Evolutionary conservation across 2,329 filamentous ascomycete genomes (phyloP).

Genomic region (Penicillium sp.): DNA sequence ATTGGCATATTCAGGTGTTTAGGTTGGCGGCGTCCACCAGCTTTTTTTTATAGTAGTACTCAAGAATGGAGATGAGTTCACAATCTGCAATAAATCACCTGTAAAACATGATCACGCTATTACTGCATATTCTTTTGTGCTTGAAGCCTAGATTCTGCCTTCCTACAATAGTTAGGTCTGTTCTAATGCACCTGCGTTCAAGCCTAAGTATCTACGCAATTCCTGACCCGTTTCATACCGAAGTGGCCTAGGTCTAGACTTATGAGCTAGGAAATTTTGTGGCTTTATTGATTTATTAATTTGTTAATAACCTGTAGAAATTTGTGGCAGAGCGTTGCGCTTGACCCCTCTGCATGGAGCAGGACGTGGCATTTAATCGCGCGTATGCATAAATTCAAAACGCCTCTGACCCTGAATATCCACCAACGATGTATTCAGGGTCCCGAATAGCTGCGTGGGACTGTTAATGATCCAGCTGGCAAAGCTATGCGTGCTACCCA

Average conservation of each 20-base stretch:
- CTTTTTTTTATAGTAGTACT: neutral
- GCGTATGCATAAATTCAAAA: slow-evolving; percentile 10
- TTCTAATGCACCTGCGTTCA: neutral
- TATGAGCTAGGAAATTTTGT: neutral
- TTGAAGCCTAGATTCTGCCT: neutral
- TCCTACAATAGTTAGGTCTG: neutral
- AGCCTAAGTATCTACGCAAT: neutral
- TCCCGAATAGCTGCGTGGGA: neutral
- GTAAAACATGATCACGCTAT: neutral
- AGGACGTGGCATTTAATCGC: slow-evolving; percentile 43
- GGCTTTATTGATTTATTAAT: neutral
- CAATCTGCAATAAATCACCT: neutral
- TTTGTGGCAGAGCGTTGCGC: slow-evolving; percentile 34
- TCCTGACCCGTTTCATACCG: neutral
- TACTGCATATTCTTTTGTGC: neutral
- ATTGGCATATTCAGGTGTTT: slow-evolving; percentile 13
- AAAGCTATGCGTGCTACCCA: neutral
- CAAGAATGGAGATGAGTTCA: slow-evolving; percentile 1
- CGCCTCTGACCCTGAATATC: neutral
- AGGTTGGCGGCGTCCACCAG: neutral
- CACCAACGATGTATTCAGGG: neutral
- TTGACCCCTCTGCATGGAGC: slow-evolving; percentile 45
- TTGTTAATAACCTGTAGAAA: neutral
- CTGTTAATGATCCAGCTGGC: neutral
- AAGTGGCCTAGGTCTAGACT: neutral